These are phyloP conservation scores for Leptodontidium sp. DNA, from an alignment of 2,329 filamentous ascomycete genomes.

Conservation along the genomic window DNA sequence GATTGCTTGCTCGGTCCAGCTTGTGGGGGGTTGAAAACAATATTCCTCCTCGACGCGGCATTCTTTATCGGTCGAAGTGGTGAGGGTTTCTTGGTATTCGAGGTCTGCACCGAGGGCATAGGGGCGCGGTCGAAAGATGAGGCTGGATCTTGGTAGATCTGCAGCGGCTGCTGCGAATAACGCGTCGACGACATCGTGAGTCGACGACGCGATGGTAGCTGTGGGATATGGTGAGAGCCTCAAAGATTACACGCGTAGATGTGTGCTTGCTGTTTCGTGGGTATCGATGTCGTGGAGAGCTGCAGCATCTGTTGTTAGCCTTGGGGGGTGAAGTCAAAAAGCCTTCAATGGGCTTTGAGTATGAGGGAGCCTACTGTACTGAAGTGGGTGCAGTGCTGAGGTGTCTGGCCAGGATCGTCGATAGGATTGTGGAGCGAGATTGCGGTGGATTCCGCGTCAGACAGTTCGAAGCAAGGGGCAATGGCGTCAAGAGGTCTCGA, in stretches of 20 bases:
- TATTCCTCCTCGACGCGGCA: slow-evolving; percentile 61
- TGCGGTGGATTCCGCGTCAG: slow-evolving; percentile 43
- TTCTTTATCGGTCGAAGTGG: slow-evolving; percentile 53
- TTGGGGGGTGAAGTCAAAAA: slow-evolving; percentile 14
- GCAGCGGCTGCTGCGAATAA: slow-evolving; percentile 58
- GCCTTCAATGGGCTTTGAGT: slow-evolving; percentile 33
- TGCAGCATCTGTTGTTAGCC: slow-evolving; percentile 38
- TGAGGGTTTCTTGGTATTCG: slow-evolving; percentile 40
- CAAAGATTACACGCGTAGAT: slow-evolving; percentile 35
- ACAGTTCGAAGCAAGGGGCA: slow-evolving; percentile 42
- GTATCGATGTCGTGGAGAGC: slow-evolving; percentile 61
- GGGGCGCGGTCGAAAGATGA: slow-evolving; percentile 50
- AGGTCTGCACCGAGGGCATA: slow-evolving; percentile 43
- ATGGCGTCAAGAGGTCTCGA: slow-evolving; percentile 20
- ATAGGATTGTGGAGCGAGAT: slow-evolving; percentile 47
- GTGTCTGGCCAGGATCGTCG: slow-evolving; percentile 43
- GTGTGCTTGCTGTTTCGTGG: slow-evolving; percentile 69
- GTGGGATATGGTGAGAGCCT: slow-evolving; percentile 5
- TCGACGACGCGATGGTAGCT: slow-evolving; percentile 39
- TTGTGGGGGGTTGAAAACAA: slow-evolving; percentile 70
- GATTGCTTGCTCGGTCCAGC: slow-evolving; percentile 64
- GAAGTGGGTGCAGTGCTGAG: slow-evolving; percentile 41
- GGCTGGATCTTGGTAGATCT: slow-evolving; percentile 66
- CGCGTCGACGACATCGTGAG: slow-evolving; percentile 61
- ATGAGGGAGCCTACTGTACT: slow-evolving; percentile 39